These are phyloP conservation scores for Trichosporon sp. DNA, from an alignment of 1,284 basidiomycete species.

Conservation along the genomic window DNA sequence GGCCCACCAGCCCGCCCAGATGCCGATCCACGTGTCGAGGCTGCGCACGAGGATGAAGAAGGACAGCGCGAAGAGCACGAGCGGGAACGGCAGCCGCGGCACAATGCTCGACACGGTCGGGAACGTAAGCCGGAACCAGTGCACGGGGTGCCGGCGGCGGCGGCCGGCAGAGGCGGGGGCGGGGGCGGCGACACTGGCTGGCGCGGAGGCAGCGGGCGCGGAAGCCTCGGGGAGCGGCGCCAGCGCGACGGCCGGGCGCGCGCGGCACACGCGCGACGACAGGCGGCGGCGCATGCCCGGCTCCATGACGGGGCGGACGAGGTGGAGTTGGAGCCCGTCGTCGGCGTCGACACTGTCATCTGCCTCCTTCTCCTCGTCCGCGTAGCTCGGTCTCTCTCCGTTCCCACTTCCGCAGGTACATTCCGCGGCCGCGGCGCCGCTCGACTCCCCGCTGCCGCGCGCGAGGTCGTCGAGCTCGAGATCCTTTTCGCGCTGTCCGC, in stretches of 20 bases:
- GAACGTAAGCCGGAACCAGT: conserved; percentile 51
- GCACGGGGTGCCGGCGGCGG: conserved; percentile 22
- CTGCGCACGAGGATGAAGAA: conserved; percentile 93
- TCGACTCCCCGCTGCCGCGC: not conserved
- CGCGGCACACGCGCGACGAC: not conserved
- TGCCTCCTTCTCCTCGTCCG: conserved; percentile 1
- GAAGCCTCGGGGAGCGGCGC: conserved; percentile 11
- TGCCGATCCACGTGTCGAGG: conserved; percentile 76
- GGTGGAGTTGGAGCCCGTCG: not conserved
- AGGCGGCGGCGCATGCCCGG: not conserved
- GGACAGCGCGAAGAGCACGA: conserved; percentile 88
- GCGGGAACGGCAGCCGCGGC: conserved; percentile 52
- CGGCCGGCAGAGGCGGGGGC: not conserved
- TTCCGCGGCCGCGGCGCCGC: not conserved
- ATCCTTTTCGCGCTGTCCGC: not conserved
- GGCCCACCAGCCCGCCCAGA: conserved; percentile 72
- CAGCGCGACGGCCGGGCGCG: not conserved
- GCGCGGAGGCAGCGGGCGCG: conserved; percentile 29
- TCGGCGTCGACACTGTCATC: conserved; percentile 11
- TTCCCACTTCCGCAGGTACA: not conserved
- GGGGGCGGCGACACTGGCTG: too few species aligned
- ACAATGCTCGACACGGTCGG: conserved; percentile 70
- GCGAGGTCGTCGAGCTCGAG: conserved; percentile 2
- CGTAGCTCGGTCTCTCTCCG: not conserved
- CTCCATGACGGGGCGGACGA: not conserved